Base-by-base conservation (phyloP, 441 rosid genomes). In the Brassica balearica region DNA sequence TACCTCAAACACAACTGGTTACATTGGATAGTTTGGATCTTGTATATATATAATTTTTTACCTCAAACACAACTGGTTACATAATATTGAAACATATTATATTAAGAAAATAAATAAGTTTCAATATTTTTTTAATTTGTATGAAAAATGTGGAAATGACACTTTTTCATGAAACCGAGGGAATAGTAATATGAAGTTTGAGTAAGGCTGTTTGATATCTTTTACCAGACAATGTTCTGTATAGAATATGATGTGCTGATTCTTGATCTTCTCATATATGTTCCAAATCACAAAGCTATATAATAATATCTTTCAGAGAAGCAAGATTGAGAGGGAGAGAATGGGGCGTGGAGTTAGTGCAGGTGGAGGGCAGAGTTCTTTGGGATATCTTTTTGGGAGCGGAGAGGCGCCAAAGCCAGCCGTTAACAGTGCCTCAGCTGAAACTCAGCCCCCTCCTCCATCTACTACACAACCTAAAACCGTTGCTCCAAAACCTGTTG, bases 301-400 rank as follows among this genome's bases (percentile, higher is more conserved):
- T 8, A 61, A 14, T 8, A 61, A 25, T 69, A 9, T 8, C 2
- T 15, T 55, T 36, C 11, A 23, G 43, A 62, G 27, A 20, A 77
- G 66, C 34, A 46, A 56, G 41, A 68, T 23, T 23, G 58, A 68
- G 67, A n/a, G 41, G 29, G 41, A 62, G 70, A 84, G 71, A 65
- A 91, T 91, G 92, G 88, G 88, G 67, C 94, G 91, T 38, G 94
- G 92, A 83, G 88, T 85, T 71, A 89, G 96, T 72, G 78, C 85
- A 29, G 94, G 94, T 64, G 92, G 96, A 32, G 96, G 96, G 3
- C 92, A 88, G 82, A 89, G 96, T 78, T 91, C 94, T 65, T 73
- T 91, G 78, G 92, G 92, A 10, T 91, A 91, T 82, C 84, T 89
- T 71, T 91, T 91, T 75, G 88, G 94, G 0, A 74, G 70, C 38